Evolutionary conservation across 1,284 basidiomycete species (phyloP), one percentile per base, ranked within the genome.

Genomic region (Mycena citricolor): DNA sequence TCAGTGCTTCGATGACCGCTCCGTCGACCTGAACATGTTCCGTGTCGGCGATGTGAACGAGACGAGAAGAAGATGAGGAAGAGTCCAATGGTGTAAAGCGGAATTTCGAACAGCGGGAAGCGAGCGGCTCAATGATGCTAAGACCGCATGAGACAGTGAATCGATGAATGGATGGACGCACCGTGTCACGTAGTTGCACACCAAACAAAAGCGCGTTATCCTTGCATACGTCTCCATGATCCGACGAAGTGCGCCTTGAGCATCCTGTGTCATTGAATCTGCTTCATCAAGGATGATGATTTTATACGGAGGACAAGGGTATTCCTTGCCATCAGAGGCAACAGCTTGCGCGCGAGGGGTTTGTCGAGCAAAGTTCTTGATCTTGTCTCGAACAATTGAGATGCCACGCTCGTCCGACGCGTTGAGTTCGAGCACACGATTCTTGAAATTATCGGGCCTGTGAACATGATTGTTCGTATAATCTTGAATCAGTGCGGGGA

Each of bases 171-270:
- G 4, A n/a, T n/a, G 14, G 2, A 32, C 79, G 50, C 37, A 94
- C 93, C 95, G 79, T 2, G 97, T 99, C 21, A 99, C 97, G 65
- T 99, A 99, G 73, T 99, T 99, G 74, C 97, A 99, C 5, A 99
- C 92, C 16, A 99, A 76, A 68, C 97, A 99, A 70, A 99, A 99
- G 4, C 97, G 79, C 25, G 97, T 99, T 62, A 98, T 99, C 38
- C 87, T 80, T 6, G 92, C 93, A 61, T 99, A 94, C 26, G 86
- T 94, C 69, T 99, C 97, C 97, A 99, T 99, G 61, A 99, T 99
- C 17, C 97, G 81, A 38, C 95, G 79, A 32, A 99, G 71, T 0
- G 95, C 95, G 35, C 87, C 93, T 67, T 99, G 95, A 2, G 95
- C 95, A 62, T 99, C 95, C 67, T 99, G 97, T 6, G 95, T 99